Conservation (phyloP, 805 yeast species). For the Diddensiella caesifluorescens region DNA sequence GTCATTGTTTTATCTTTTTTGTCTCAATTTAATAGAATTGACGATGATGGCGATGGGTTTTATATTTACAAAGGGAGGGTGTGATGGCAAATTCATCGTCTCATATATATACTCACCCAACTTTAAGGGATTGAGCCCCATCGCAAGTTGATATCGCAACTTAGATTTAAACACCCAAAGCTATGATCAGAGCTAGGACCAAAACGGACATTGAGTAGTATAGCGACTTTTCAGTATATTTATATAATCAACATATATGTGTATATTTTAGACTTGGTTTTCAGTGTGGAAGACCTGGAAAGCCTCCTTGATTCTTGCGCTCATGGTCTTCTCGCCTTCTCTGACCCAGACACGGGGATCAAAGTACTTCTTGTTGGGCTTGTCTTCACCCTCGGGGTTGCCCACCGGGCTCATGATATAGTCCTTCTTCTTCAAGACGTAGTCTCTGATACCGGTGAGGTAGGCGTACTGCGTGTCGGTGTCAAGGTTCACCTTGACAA, state of each 20-base stretch:
- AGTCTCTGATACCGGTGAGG: constrained; percentile 95
- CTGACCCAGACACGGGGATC: constrained; percentile 99
- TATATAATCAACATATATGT: constrained; percentile 1
- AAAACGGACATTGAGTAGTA: no score
- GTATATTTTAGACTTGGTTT: constrained; percentile 25
- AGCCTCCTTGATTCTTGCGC: constrained; percentile 76
- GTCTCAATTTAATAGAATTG: not conserved
- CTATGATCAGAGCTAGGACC: no score
- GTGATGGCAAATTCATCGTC: no score
- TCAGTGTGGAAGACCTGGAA: constrained; percentile 67
- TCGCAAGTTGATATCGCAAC: no score
- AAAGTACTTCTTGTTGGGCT: constrained; percentile 99
- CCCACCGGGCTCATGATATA: constrained; percentile 86
- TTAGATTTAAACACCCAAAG: no score
- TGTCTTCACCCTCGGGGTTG: constrained; percentile 98
- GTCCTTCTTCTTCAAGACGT: constrained; percentile 92
- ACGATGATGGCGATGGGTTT: not conserved
- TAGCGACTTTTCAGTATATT: not conserved
- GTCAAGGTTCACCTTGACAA: constrained; percentile 97
- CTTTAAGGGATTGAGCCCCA: no score
- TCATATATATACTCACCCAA: no score
- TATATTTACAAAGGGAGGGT: no score
- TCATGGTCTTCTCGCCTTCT: constrained; percentile 99
- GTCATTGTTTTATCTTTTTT: constrained; percentile 32
- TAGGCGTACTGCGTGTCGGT: constrained; percentile 99